These are phyloP conservation scores for Xylaria sp. DNA, from an alignment of 2,329 filamentous ascomycete species.

Conservation along the genomic window DNA sequence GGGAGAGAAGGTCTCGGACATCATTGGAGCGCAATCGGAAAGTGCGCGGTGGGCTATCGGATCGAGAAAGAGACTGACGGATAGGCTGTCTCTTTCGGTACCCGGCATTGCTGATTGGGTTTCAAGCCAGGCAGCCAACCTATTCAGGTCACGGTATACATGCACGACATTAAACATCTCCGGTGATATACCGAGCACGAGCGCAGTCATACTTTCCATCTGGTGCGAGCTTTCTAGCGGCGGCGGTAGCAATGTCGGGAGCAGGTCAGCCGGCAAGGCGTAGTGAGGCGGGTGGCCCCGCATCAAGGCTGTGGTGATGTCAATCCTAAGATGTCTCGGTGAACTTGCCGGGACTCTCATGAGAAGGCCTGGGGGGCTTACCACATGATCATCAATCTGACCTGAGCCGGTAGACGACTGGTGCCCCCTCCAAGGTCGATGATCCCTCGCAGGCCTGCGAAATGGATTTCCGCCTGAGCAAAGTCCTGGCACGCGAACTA, in stretches of 20 bases:
- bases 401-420: constrained; percentile 30
- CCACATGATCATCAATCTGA: constrained; percentile 37
- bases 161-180: constrained; percentile 34
- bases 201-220: constrained; percentile 32
- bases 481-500: constrained; percentile 35
- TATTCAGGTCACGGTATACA: constrained; percentile 35
- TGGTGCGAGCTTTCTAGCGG: constrained; percentile 29
- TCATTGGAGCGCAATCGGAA: constrained; percentile 33
- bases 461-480: constrained; percentile 33
- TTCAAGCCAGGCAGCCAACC: constrained; percentile 35
- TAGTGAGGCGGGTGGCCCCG: constrained; percentile 33
- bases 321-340: constrained; percentile 36
- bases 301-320: constrained; percentile 38
- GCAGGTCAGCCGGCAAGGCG: constrained; percentile 36
- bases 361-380: constrained; percentile 28
- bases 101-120: constrained; percentile 29
- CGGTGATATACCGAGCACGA: constrained; percentile 36
- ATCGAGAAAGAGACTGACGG: constrained; percentile 38
- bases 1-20: constrained; percentile 23
- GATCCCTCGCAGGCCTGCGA: constrained; percentile 34
- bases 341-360: constrained; percentile 29
- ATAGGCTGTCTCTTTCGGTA: constrained; percentile 35
- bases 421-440: constrained; percentile 29
- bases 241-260: constrained; percentile 30
- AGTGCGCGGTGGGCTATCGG: constrained; percentile 38